These are phyloP conservation scores for Alternaria rosae DNA, from an alignment of 2,329 filamentous ascomycete species.

Conservation along the genomic window DNA sequence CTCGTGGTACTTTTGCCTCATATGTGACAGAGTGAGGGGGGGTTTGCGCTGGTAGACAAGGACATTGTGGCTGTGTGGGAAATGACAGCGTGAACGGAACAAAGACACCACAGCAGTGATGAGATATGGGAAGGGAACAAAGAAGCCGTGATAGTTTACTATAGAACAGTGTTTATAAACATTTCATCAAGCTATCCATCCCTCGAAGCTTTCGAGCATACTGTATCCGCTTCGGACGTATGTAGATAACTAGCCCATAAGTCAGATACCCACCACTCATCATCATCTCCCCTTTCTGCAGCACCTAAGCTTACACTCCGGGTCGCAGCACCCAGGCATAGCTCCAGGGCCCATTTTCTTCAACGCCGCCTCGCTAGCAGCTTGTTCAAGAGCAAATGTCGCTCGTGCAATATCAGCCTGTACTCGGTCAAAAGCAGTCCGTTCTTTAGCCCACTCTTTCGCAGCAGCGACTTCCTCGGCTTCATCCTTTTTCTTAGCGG, in stretches of 20 bases:
- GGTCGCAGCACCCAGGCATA: neutral
- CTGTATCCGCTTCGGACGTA: neutral
- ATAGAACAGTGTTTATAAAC: neutral
- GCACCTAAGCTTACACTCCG: neutral
- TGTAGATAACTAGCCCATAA: neutral
- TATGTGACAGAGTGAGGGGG: neutral
- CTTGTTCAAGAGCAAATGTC: neutral
- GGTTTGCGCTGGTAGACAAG: neutral
- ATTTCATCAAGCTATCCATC: neutral
- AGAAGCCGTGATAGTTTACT: neutral
- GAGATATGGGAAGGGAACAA: neutral
- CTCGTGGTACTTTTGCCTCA: neutral
- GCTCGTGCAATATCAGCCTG: neutral
- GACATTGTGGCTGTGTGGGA: neutral
- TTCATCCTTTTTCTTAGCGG: neutral
- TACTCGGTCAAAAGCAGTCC: neutral
- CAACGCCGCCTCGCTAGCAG: neutral
- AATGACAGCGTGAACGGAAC: no score
- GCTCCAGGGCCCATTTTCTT: neutral
- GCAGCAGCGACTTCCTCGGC: neutral
- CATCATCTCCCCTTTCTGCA: neutral
- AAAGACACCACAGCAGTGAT: neutral
- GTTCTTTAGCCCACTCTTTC: neutral
- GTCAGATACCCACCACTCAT: neutral
- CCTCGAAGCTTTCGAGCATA: neutral